phyloP scores from a whole-genome alignment of 768 basidiomycete species.

The Suillus paluster region DNA sequence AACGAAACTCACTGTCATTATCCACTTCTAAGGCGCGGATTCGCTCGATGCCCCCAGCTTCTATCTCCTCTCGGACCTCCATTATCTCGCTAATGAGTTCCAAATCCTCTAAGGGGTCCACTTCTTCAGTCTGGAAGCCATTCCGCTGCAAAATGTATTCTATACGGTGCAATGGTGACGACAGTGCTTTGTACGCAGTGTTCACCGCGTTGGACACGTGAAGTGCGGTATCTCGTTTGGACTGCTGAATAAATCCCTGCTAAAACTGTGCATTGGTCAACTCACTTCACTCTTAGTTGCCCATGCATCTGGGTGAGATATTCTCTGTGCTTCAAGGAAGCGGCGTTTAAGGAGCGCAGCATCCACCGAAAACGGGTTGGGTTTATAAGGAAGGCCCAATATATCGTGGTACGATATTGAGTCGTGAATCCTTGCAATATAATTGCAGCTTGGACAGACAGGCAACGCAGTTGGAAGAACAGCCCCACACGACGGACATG shows the following conservation, averaged over 20 bases:
- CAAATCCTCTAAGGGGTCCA: constrained; percentile 72
- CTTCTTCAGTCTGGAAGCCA: constrained; percentile 62
- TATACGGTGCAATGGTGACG: constrained; percentile 73
- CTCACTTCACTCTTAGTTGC: constrained; percentile 63
- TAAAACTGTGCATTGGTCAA: constrained; percentile 5
- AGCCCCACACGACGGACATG: constrained; percentile 67
- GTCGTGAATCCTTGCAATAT: constrained; percentile 61
- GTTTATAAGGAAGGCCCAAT: constrained; percentile 61
- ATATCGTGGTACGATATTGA: constrained; percentile 67
- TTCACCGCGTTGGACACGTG: constrained; percentile 76
- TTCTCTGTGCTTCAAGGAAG: constrained; percentile 73
- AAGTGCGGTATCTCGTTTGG: constrained; percentile 26
- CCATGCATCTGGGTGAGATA: constrained; percentile 90
- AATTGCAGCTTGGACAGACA: constrained; percentile 75
- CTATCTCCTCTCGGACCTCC: constrained; percentile 77
- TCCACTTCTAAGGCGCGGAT: constrained; percentile 54
- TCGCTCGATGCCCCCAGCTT: constrained; percentile 54
- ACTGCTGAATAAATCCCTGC: constrained; percentile 16
- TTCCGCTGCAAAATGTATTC: constrained; percentile 80
- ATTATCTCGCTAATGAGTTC: constrained; percentile 78
- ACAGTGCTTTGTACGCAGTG: constrained; percentile 77
- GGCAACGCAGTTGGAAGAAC: constrained; percentile 68
- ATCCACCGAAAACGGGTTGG: constrained; percentile 77
- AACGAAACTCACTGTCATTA: constrained; percentile 55
- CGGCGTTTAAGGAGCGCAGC: constrained; percentile 57